A percentile compares a stretch with the other conserved stretches of the same genome.
Conservation (phyloP, 2,329 filamentous ascomycete species). For the Aureobasidium pullulans region DNA sequence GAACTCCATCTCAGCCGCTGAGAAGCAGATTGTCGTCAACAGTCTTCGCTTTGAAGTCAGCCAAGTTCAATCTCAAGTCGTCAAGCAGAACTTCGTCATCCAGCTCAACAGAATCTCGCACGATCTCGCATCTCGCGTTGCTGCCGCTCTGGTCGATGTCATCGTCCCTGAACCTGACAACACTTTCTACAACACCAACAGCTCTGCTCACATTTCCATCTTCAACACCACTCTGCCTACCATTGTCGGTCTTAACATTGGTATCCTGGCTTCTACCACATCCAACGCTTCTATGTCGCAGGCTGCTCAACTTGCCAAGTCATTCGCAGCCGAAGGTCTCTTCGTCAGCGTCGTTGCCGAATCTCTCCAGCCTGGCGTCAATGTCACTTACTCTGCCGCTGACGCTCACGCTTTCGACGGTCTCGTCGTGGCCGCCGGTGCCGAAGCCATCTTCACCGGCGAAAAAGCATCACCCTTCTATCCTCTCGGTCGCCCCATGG, state of each 20-base stretch:
- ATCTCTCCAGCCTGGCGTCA: constrained; percentile 45
- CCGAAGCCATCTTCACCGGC: constrained; percentile 44
- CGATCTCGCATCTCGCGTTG: constrained; percentile 59
- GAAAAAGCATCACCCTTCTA: constrained; percentile 51
- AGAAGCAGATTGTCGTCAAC: constrained; percentile 53
- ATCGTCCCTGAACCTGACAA: constrained; percentile 51
- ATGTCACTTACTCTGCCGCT: constrained; percentile 65
- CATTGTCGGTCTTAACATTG: constrained; percentile 57
- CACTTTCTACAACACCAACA: constrained; percentile 63
- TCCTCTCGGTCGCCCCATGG: constrained; percentile 61
- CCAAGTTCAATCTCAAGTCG: constrained; percentile 66
- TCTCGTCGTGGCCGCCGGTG: constrained; percentile 62
- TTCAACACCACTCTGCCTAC: constrained; percentile 52
- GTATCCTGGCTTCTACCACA: constrained; percentile 48
- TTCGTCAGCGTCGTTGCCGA: constrained; percentile 56
- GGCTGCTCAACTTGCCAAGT: constrained; percentile 43
- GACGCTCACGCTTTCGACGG: constrained; percentile 57
- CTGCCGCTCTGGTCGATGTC: constrained; percentile 60
- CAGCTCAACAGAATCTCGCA: constrained; percentile 64
- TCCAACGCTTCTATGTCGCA: constrained; percentile 40
- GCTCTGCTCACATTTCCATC: constrained; percentile 53
- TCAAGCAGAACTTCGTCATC: constrained; percentile 60
- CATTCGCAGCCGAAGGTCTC: constrained; percentile 45
- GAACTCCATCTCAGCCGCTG: constrained; percentile 60
- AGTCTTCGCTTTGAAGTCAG: constrained; percentile 64